Evolutionary conservation across 345 rosid genomes (phyloP).

Genomic region (Eucalyptus marginata): DNA sequence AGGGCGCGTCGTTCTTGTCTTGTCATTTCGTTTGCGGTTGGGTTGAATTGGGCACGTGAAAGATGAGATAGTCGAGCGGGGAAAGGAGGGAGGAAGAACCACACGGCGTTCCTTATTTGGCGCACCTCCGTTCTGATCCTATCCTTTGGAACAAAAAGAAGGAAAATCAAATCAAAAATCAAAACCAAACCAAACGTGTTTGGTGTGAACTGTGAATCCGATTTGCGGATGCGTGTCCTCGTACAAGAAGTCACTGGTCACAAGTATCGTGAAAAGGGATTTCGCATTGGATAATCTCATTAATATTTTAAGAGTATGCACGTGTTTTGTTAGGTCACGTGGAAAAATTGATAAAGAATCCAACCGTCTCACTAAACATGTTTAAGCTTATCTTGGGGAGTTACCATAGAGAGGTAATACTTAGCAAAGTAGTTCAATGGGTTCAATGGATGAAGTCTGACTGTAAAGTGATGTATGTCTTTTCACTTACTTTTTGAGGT

Average conservation of each 20-base stretch:
- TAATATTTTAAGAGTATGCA: not conserved
- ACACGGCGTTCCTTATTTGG: not conserved
- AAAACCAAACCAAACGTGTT: not conserved
- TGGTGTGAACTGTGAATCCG: not conserved
- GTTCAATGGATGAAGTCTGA: not conserved
- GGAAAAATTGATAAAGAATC: not conserved
- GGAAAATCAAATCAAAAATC: not conserved
- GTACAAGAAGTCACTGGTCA: not conserved
- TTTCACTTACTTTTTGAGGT: not conserved
- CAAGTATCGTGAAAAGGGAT: not conserved
- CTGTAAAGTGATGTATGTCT: not conserved
- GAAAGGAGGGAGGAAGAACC: not conserved
- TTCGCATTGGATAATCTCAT: not conserved
- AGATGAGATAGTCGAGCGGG: not conserved
- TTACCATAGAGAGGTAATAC: not conserved
- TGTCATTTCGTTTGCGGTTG: not conserved
- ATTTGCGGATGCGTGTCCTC: not conserved
- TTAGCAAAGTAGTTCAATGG: not conserved
- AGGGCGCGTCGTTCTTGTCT: not conserved
- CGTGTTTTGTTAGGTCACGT: not conserved
- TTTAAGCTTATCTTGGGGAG: not conserved
- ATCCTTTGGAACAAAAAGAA: not conserved
- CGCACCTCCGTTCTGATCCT: not conserved
- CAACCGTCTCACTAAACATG: fast-evolving
- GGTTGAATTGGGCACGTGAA: not conserved